Percentiles rank a stretch among this genome's conserved stretches.
These are phyloP conservation scores for Venturia oleaginea DNA, from an alignment of 2,329 filamentous ascomycete genomes.

Conservation along the genomic window DNA sequence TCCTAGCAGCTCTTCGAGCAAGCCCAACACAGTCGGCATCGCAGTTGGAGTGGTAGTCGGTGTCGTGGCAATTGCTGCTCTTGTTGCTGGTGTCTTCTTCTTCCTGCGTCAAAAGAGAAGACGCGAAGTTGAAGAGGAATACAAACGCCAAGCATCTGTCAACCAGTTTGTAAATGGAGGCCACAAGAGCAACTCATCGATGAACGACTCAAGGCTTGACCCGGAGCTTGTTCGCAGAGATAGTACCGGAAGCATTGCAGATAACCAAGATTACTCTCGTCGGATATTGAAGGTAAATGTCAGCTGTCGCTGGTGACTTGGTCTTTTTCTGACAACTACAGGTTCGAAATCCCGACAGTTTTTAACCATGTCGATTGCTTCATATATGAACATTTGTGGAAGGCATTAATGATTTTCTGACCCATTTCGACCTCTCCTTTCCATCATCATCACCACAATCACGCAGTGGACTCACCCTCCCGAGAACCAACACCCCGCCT, in stretches of 20 bases:
- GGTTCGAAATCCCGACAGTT: constrained; percentile 13
- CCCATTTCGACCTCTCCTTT: not conserved
- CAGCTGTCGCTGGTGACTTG: not conserved
- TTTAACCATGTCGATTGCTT: constrained; percentile 1
- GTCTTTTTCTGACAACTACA: not conserved
- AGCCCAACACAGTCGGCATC: constrained; percentile 71
- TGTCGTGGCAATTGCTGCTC: constrained; percentile 57
- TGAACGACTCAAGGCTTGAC: constrained; percentile 77
- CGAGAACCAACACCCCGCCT: not conserved
- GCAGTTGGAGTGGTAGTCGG: constrained; percentile 83
- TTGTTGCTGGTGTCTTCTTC: constrained; percentile 62
- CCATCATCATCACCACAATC: not conserved
- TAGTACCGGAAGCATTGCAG: constrained; percentile 92
- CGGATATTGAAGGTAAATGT: constrained; percentile 78
- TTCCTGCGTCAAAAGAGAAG: constrained; percentile 68
- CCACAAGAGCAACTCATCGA: constrained; percentile 57
- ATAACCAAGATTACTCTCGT: constrained; percentile 94
- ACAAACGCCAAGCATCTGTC: constrained; percentile 70
- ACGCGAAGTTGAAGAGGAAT: constrained; percentile 72
- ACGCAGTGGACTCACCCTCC: not conserved
- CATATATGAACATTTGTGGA: constrained; percentile 6
- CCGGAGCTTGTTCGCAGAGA: constrained; percentile 70
- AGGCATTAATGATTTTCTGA: constrained; percentile 1
- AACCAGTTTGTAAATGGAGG: constrained; percentile 60
- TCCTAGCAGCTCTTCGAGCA: constrained; percentile 28